Percentiles rank a stretch among this genome's conserved stretches.
Evolutionary conservation across 176 grass and related monocot genomes (phyloP).

Genomic region (Echinochloa phyllopogon): DNA sequence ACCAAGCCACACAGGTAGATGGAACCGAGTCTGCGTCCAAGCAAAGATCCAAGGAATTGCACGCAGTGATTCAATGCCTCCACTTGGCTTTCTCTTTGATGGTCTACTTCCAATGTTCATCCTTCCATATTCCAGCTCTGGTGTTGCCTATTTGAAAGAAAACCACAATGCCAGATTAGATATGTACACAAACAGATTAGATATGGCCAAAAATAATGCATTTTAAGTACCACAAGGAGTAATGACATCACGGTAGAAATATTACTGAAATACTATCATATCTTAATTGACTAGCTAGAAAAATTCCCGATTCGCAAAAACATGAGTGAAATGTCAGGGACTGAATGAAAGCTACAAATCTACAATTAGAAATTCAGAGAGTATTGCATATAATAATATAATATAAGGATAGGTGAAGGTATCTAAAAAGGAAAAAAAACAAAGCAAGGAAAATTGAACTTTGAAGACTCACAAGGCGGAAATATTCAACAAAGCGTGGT

Average conservation of each 20-base stretch:
- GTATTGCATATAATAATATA: neutral
- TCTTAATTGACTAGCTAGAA: neutral
- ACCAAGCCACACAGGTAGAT: slow-evolving; percentile 93
- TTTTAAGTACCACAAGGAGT: neutral
- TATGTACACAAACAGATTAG: slow-evolving; percentile 6
- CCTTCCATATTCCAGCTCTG: slow-evolving; percentile 89
- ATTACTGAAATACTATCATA: neutral
- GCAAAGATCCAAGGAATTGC: slow-evolving; percentile 98
- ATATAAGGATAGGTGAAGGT: neutral
- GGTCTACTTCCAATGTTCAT: slow-evolving; percentile 96
- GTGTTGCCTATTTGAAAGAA: slow-evolving; percentile 66
- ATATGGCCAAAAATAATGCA: neutral
- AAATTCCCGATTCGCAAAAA: neutral
- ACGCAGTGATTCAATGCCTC: slow-evolving; percentile 87
- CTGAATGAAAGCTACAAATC: slow-evolving; percentile 6
- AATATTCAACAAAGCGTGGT: slow-evolving; percentile 96
- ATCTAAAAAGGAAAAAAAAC: neutral
- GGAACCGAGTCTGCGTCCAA: slow-evolving; percentile 94
- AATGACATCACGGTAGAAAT: neutral
- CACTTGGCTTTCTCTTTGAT: slow-evolving; percentile 87
- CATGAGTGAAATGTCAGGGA: neutral
- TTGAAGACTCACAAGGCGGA: slow-evolving; percentile 71
- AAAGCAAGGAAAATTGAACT: slow-evolving; percentile 6
- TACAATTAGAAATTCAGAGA: neutral
- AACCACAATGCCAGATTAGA: slow-evolving; percentile 2